Percentiles rank a stretch among this genome's conserved stretches.
phyloP scores from a whole-genome alignment of 2,329 filamentous ascomycete genomes.

The Albophoma yamanashiensis region DNA sequence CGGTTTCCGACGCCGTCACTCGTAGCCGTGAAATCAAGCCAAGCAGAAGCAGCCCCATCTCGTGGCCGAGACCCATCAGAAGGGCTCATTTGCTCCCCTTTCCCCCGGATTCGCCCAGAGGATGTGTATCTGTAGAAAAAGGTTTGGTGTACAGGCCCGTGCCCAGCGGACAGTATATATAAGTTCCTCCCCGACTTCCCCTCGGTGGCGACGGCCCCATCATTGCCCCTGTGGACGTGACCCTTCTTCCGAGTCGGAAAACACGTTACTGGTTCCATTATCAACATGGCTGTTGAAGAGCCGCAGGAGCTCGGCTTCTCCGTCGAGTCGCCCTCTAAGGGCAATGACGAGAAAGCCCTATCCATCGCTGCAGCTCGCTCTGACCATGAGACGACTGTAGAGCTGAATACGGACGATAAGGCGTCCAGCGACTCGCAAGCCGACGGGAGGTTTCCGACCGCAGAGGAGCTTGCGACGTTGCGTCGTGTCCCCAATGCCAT shows the following conservation, averaged over 20 bases:
- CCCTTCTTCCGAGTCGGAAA: neutral
- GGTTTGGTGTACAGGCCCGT: neutral
- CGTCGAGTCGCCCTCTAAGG: neutral
- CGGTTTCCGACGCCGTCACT: neutral
- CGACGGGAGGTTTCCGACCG: slow-evolving; percentile 35
- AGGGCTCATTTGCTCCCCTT: neutral
- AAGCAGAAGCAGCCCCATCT: neutral
- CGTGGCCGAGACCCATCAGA: neutral
- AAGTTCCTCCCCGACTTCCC: neutral
- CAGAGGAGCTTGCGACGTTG: slow-evolving; percentile 51
- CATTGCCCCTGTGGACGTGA: neutral
- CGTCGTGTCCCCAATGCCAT: slow-evolving; percentile 53
- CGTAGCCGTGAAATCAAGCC: neutral
- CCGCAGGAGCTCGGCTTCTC: neutral
- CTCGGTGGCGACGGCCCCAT: neutral
- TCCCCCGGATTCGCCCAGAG: neutral
- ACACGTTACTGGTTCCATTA: neutral
- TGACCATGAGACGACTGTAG: neutral
- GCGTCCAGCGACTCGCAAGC: neutral
- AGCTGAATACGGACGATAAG: neutral
- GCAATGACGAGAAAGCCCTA: neutral
- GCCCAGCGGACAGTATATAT: neutral
- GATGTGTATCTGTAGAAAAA: neutral
- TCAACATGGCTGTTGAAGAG: neutral
- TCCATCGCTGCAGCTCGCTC: neutral